Evolutionary conservation across 78 protist genomes (phyloP).

Genomic region (Isochrysis galbana): DNA sequence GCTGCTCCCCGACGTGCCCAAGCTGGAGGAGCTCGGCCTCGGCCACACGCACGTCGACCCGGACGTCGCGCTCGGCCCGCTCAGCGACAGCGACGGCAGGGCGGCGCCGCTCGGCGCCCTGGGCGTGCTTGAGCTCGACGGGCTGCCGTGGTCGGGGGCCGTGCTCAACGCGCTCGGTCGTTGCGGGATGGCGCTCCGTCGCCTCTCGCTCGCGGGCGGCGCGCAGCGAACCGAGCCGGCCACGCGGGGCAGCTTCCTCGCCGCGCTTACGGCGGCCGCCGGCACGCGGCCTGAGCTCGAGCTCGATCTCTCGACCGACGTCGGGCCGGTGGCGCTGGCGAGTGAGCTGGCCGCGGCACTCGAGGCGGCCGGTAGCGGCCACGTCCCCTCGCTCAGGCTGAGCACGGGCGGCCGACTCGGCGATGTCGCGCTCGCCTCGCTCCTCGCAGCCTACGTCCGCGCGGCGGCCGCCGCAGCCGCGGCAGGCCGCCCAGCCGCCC

Average conservation of each 20-base stretch:
- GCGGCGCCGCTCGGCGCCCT: not conserved
- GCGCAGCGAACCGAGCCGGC: not conserved
- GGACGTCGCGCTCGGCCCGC: no score
- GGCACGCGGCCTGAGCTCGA: not conserved
- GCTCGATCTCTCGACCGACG: constrained; percentile 15
- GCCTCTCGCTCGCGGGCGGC: not conserved
- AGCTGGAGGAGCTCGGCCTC: not conserved
- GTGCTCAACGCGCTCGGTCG: not conserved
- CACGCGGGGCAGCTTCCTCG: not conserved
- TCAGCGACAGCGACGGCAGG: not conserved
- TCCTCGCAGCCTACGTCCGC: not conserved
- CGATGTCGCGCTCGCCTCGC: not conserved
- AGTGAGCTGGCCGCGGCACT: not conserved
- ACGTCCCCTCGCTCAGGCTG: not conserved
- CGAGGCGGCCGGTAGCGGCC: not conserved
- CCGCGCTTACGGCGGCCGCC: not conserved
- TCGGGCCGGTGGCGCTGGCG: not conserved
- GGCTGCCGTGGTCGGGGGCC: not conserved
- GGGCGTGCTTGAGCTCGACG: not conserved
- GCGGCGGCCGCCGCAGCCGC: not conserved
- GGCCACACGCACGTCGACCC: not conserved
- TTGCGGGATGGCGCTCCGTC: not conserved
- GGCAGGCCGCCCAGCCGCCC: not conserved
- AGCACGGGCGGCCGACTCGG: not conserved
- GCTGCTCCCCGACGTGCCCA: not conserved